Evolutionary conservation across 2,329 filamentous ascomycete species (phyloP).

Genomic region (Macrophomina tecta): DNA sequence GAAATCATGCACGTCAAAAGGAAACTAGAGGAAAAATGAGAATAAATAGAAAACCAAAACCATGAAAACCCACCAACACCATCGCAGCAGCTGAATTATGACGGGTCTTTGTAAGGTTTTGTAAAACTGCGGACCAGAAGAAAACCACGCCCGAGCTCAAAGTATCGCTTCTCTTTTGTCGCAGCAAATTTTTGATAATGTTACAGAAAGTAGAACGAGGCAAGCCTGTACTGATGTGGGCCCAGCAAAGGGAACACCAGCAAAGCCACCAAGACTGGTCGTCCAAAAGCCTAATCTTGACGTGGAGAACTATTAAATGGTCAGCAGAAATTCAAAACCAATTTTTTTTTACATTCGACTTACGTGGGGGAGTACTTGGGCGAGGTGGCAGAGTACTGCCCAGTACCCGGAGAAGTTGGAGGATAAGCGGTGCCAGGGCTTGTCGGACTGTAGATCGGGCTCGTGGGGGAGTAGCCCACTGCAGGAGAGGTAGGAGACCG

Average conservation of each 20-base stretch:
- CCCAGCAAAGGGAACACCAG: slow-evolving; percentile 24
- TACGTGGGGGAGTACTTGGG: slow-evolving; percentile 54
- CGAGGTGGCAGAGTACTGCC: slow-evolving; percentile 45
- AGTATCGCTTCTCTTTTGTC: neutral
- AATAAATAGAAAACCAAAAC: neutral
- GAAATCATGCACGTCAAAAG: slow-evolving; percentile 23
- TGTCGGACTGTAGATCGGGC: slow-evolving; percentile 61
- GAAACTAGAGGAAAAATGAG: neutral
- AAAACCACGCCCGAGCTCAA: neutral
- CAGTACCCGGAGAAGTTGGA: slow-evolving; percentile 43
- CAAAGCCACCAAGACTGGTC: neutral
- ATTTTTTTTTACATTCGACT: slow-evolving; percentile 45
- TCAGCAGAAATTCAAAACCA: neutral
- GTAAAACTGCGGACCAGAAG: neutral
- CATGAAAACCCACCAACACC: slow-evolving; percentile 20
- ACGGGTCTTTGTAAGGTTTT: slow-evolving; percentile 20
- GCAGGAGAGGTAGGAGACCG: slow-evolving; percentile 60
- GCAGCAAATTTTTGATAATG: neutral
- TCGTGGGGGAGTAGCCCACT: slow-evolving; percentile 74
- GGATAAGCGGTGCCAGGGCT: slow-evolving; percentile 55
- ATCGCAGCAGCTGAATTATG: slow-evolving; percentile 20
- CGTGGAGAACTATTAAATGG: slow-evolving; percentile 15
- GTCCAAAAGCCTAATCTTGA: slow-evolving; percentile 14
- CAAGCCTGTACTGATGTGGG: slow-evolving; percentile 10
- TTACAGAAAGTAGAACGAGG: neutral